Evolutionary conservation across 768 basidiomycete species (phyloP), one percentile per base, ranked within the genome.

Genomic region (Calocera cornea): DNA sequence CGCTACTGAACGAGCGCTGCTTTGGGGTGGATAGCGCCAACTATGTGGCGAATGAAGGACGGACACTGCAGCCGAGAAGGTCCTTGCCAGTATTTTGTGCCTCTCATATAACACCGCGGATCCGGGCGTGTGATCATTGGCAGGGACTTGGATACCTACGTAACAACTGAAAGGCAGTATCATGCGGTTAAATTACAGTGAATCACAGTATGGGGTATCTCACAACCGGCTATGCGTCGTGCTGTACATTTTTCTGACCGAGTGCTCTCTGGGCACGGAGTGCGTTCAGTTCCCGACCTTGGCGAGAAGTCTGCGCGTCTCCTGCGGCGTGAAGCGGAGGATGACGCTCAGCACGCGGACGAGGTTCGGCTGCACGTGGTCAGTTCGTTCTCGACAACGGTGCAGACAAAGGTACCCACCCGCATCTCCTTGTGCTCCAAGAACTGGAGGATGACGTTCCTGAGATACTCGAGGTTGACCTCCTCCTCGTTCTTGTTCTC

Each of bases 401-500:
- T 63, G 34, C 8, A 66, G 7, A 65, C 16, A 38, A 31, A 19
- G 27, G 10, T 41, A 79, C 91, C 75, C 74, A 94, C 94, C 78
- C 97, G 83, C 94, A 97, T 97, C 76, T 98, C 94, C 75, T 95
- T 94, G 78, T 97, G 91, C 75, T 99, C 97, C 64, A 99, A 80
- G 79, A 99, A 99, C 75, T 98, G 97, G 54, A 99, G 76, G 67
- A 98, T 92, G 34, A 98, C 90, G 76, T 98, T 98, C 68, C 97
- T 83, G 54, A 99, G 77, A 77, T 99, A 99, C 78, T 98, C 97
- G 8, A 95, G 79, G 73, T 95, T 98, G 66, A 98, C 84, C 69
- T 95, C 95, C 74, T 95, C 95, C 49, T 97, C 94, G 12, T 83
- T 84, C 66, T 79, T 82, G 3, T 24, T 33, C 1, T 64, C 41